Conservation (phyloP, 2,329 filamentous ascomycete species). For the Diaporthe capsici region DNA sequence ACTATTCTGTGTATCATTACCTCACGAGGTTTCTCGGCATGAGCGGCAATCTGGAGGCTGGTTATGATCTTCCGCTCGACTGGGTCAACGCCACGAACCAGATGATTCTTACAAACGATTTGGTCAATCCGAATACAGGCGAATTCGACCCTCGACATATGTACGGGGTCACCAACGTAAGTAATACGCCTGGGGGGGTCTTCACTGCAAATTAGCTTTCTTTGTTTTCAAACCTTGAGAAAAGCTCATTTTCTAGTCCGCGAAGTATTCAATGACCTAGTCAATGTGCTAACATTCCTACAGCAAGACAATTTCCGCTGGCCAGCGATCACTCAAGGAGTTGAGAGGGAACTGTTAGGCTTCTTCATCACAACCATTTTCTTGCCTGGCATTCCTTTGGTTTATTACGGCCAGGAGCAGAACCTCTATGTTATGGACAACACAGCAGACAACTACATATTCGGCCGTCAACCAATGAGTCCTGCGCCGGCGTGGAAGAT, state of each 20-base stretch:
- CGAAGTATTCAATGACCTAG: background rate
- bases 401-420: constrained; percentile 76
- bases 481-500: constrained; percentile 73
- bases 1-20: constrained; percentile 75
- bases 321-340: constrained; percentile 70
- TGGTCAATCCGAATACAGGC: constrained; percentile 69
- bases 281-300: background rate
- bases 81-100: constrained; percentile 66
- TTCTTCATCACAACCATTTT: constrained; percentile 71
- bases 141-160: constrained; percentile 74
- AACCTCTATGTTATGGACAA: constrained; percentile 73
- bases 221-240: too few relatives aligned
- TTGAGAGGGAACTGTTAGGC: constrained; percentile 68
- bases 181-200: background rate
- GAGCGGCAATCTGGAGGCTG: constrained; percentile 68
- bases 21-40: constrained; percentile 73
- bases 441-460: constrained; percentile 74
- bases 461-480: constrained; percentile 73
- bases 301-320: constrained; percentile 74
- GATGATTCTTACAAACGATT: constrained; percentile 69
- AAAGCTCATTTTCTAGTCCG: background rate
- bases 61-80: constrained; percentile 67
- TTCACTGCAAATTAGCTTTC: constrained; percentile 51
- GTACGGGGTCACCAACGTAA: constrained; percentile 58
- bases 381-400: constrained; percentile 71